These are phyloP conservation scores for Rhodofomes roseus DNA, from an alignment of 1,284 basidiomycete genomes.

Conservation along the genomic window DNA sequence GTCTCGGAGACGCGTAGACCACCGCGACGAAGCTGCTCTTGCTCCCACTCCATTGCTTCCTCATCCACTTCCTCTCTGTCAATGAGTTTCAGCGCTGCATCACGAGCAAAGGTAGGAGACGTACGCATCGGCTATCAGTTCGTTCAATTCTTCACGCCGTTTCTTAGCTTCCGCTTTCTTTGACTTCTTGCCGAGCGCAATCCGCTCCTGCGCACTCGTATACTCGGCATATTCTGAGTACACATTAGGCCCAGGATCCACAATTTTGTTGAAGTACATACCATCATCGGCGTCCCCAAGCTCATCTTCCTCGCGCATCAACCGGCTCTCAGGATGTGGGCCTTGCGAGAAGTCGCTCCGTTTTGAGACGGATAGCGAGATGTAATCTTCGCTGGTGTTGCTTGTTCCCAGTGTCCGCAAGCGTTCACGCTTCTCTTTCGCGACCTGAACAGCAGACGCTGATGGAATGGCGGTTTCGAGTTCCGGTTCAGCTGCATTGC, in stretches of 20 bases:
- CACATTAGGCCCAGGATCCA: not conserved
- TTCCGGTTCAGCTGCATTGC: constrained; percentile 13
- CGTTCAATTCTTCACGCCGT: constrained; percentile 73
- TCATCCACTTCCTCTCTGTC: constrained; percentile 83
- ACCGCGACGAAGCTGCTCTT: constrained; percentile 79
- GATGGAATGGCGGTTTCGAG: constrained; percentile 62
- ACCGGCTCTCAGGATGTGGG: constrained; percentile 86
- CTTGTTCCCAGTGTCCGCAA: constrained; percentile 40
- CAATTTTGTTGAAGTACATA: constrained; percentile 31
- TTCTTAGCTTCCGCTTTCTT: constrained; percentile 73
- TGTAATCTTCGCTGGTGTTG: constrained; percentile 63
- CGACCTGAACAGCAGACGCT: constrained; percentile 71
- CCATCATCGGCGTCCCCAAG: constrained; percentile 91
- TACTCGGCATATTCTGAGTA: constrained; percentile 80
- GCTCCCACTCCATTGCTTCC: constrained; percentile 89
- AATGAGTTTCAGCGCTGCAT: no score
- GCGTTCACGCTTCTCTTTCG: constrained; percentile 76
- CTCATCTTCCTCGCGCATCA: constrained; percentile 88
- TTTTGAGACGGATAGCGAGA: constrained; percentile 73
- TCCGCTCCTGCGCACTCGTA: constrained; percentile 83
- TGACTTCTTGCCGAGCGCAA: constrained; percentile 85
- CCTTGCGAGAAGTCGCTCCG: constrained; percentile 52
- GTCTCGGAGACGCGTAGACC: constrained; percentile 43
- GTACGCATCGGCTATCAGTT: constrained; percentile 85
- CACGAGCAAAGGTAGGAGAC: no score